These are phyloP conservation scores for Rubroboletus satanas DNA, from an alignment of 768 basidiomycete species.

Conservation along the genomic window DNA sequence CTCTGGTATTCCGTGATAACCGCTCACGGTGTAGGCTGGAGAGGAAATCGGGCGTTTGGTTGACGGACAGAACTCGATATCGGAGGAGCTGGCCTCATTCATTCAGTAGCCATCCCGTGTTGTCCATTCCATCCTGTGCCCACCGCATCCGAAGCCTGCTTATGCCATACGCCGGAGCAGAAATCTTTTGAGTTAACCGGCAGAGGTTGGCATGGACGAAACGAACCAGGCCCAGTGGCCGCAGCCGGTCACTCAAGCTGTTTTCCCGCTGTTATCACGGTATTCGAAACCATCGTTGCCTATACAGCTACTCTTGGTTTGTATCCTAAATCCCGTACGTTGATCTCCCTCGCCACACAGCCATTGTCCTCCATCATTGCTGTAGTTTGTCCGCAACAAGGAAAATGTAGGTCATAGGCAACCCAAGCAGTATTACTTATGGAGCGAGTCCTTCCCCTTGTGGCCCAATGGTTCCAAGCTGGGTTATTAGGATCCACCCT, in stretches of 20 bases:
- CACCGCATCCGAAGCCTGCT: background rate
- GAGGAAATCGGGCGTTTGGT: constrained; percentile 29
- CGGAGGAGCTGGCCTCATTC: constrained; percentile 19
- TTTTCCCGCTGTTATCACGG: background rate
- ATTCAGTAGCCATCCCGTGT: constrained; percentile 9
- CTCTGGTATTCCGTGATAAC: background rate
- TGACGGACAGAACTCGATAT: constrained; percentile 25
- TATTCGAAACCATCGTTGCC: background rate
- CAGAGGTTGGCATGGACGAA: background rate
- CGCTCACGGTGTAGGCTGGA: constrained; percentile 16
- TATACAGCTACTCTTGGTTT: background rate
- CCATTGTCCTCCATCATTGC: background rate
- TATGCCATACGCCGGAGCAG: background rate
- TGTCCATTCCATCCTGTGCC: constrained; percentile 1
- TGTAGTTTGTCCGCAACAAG: background rate
- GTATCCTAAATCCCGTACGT: background rate
- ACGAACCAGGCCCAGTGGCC: background rate
- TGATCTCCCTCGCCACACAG: background rate
- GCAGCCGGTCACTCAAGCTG: background rate
- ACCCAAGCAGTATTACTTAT: background rate
- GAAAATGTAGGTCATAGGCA: background rate
- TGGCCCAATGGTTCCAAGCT: background rate
- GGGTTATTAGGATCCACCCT: constrained; percentile 16
- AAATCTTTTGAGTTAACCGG: background rate
- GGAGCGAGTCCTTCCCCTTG: background rate